These are phyloP conservation scores for Colletotrichum endophyticum DNA, from an alignment of 2,329 filamentous ascomycete genomes.

Conservation along the genomic window DNA sequence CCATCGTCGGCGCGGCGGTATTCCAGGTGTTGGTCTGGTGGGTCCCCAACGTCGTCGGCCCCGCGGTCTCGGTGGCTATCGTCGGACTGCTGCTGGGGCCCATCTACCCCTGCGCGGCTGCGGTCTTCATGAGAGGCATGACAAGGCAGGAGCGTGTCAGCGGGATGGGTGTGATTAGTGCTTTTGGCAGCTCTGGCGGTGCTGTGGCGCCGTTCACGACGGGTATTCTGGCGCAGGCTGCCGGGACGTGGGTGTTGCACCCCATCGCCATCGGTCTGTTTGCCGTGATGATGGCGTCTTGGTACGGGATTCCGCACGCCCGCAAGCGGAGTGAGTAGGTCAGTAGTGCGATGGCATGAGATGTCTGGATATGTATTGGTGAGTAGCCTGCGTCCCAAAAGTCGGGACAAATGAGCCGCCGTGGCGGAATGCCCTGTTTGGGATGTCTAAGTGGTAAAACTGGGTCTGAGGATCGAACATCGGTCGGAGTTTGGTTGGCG, in stretches of 20 bases:
- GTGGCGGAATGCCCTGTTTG: not conserved
- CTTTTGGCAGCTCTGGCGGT: constrained; percentile 72
- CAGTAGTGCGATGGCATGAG: not conserved
- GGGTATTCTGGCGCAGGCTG: constrained; percentile 65
- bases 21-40: constrained; percentile 83
- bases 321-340: constrained; percentile 64
- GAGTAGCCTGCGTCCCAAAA: not conserved
- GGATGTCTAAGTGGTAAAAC: not conserved
- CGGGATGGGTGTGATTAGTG: constrained; percentile 70
- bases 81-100: constrained; percentile 80
- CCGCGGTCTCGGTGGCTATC: constrained; percentile 70
- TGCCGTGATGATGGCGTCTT: constrained; percentile 67
- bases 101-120: constrained; percentile 76
- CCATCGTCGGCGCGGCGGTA: constrained; percentile 64
- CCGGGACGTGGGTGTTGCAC: constrained; percentile 67
- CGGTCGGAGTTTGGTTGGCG: not conserved
- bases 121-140: constrained; percentile 67
- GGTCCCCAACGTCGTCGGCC: constrained; percentile 75
- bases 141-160: constrained; percentile 64
- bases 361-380: too few species aligned
- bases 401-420: not conserved
- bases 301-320: constrained; percentile 62
- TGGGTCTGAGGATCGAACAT: not conserved
- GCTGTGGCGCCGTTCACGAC: constrained; percentile 71
- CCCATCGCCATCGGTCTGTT: constrained; percentile 73